Evolutionary conservation across 768 basidiomycete species (phyloP), one percentile per base, ranked within the genome.

Genomic region (Pisolithus albus): DNA sequence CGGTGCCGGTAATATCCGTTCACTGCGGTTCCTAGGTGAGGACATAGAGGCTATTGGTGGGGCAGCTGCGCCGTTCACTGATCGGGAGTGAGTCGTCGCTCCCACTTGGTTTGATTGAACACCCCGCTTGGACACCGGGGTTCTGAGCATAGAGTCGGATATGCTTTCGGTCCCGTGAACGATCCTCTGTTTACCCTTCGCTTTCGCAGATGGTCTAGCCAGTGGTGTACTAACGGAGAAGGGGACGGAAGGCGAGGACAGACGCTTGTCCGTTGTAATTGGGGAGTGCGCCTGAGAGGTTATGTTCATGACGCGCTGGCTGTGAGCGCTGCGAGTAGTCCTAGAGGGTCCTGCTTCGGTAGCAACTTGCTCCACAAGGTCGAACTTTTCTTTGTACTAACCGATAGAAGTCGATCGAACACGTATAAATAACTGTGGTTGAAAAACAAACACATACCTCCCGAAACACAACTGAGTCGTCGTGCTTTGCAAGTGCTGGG

Each of bases 401-500:
- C n/a, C 47, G 44, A 51, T 39, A 21, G 52, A 51, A 59, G 45
- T 23, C 26, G 37, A 52, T 36, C n/a, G 10, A n/a, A 50, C 16
- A 19, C 6, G 23, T n/a, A 38, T 13, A 36, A 36, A 24, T 46
- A 39, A 30, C 38, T 51, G 21, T 19, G 13, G 30, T 44, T 44
- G 10, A 13, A 45, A 7, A 30, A 26, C 13, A 45, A 26, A 15
- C 13, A 71, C 80, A 46, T 54, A 92, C 92, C 69, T 86, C 75
- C 56, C 77, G 75, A 60, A 86, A 92, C n/a, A 87, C 87, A 26
- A 69, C 65, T 11, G 84, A 82, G 30, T 78, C 78, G 56, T 94
- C 90, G 48, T 68, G 53, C 62, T 93, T 93, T 6, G 88, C 88
- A 32, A 69, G 69, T 67, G 73, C 66, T 8, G 92, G 93, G 66